A percentile compares a stretch with the other conserved stretches of the same genome.
phyloP scores from a whole-genome alignment of 176 grass and related monocot species.

The Oryza australiensis region DNA sequence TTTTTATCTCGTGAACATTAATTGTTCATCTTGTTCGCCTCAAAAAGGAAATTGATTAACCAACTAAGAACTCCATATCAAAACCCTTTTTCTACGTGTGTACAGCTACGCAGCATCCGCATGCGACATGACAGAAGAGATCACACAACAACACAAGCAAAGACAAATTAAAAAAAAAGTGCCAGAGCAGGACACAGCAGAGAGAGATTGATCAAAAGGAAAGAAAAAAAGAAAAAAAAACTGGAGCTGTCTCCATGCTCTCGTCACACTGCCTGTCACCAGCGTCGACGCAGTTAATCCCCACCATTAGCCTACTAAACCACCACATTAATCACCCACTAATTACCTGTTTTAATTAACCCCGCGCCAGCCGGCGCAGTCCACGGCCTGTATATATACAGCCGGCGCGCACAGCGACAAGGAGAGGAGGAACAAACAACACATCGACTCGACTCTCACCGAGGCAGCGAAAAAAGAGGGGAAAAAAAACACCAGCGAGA shows the following conservation, averaged over 20 bases:
- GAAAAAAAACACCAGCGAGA: not conserved
- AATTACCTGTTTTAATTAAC: conserved; percentile 15
- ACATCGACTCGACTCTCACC: conserved; percentile 8
- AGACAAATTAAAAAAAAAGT: conserved; percentile 29
- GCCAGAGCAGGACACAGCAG: not conserved
- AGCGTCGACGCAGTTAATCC: not conserved
- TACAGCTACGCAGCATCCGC: conserved; percentile 25
- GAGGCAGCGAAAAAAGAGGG: conserved; percentile 8
- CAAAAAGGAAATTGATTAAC: not conserved
- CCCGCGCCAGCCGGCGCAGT: not conserved
- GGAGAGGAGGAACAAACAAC: not conserved
- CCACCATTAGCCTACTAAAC: no score
- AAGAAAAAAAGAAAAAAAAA: not conserved
- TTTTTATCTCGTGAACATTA: not conserved
- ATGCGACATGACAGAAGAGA: conserved; percentile 10
- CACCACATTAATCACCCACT: not conserved
- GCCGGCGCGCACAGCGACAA: conserved; percentile 45
- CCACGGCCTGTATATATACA: conserved; percentile 23
- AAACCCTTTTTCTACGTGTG: not conserved
- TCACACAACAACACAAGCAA: not conserved
- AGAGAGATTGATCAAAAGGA: not conserved
- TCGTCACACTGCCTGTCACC: not conserved
- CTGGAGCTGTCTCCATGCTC: not conserved
- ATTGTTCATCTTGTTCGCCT: not conserved
- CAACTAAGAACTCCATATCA: not conserved